Evolutionary conservation across 306 rosid genomes (phyloP).

Genomic region (Quercus wislizeni): DNA sequence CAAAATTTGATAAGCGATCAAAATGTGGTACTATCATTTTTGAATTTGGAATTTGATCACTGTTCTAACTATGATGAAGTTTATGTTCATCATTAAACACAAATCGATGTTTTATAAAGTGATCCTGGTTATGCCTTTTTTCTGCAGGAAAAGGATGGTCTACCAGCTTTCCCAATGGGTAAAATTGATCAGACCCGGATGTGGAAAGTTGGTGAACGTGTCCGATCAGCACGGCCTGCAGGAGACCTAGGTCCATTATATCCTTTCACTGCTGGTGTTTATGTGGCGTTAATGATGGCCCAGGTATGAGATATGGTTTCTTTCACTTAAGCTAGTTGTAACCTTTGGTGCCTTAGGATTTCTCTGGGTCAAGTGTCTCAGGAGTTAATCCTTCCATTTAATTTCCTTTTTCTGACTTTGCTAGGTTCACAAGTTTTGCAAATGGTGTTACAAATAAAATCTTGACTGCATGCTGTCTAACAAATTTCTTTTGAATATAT

Average conservation of each 20-base stretch:
- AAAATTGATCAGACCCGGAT: slow-evolving; percentile 95
- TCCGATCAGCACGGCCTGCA: slow-evolving; percentile 69
- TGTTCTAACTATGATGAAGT: background rate
- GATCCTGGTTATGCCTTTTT: slow-evolving; percentile 4
- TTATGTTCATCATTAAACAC: background rate
- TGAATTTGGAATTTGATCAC: background rate
- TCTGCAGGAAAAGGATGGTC: slow-evolving; percentile 93
- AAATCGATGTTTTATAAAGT: background rate
- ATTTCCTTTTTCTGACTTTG: slow-evolving; percentile 1
- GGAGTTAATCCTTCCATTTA: background rate
- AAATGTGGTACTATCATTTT: background rate
- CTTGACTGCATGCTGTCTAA: background rate
- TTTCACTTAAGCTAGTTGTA: background rate
- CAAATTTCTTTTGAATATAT: background rate
- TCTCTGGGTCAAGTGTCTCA: background rate
- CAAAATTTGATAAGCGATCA: background rate
- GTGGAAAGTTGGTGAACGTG: slow-evolving; percentile 98
- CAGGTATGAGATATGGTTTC: slow-evolving; percentile 53
- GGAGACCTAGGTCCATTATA: slow-evolving; percentile 91
- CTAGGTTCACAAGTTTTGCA: background rate
- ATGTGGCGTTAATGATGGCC: slow-evolving; percentile 98
- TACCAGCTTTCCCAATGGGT: slow-evolving; percentile 98
- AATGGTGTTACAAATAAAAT: background rate
- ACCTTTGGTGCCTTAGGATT: background rate
- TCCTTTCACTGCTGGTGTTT: slow-evolving; percentile 98